Evolutionary conservation across 2,329 filamentous ascomycete species (phyloP), one percentile per base, ranked within the genome.

Genomic region (Hymenotorrendiella dingleyae): DNA sequence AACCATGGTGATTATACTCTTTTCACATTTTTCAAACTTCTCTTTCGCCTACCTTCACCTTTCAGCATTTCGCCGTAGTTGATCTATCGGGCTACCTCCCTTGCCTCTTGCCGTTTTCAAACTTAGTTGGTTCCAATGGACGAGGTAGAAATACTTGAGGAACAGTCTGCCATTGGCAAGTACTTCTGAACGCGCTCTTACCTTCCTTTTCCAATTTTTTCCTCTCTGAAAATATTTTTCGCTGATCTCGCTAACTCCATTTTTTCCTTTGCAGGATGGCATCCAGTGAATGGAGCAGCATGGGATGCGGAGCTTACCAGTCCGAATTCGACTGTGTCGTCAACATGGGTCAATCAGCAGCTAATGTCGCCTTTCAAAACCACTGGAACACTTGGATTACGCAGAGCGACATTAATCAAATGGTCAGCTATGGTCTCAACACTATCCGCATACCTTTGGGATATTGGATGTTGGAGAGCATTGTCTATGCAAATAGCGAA

Each of bases 391-490:
- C 62, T 0, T 74, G 68, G 68, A 68, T 72, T 42, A 72, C 65
- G 2, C 50, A 68, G 42, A 52, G 58, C 11, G 71, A 74, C 52
- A 64, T 74, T 41, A 45, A 54, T 5, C 50, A 65, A 45, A 74
- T 74, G 61, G 52, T 57, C 11, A 61, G 55, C 28, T 68, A 64
- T 39, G 70, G 70, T 0, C 49, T 74, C 19, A 73, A 74, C 45
- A 70, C 69, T 1, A 62, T 73, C 29, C 61, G 70, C 8, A 68
- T 74, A 17, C 71, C 70, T 0, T 63, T 74, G 1, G 71, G 71
- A 4, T 74, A 70, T 52, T 74, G 71, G 71, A 65, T 74, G 42
- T 57, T 64, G 16, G 71, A 74, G 50, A 62, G 64, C 38, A 49
- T 70, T 6, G 67, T 73, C 11, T 63, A 68, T 34, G 27, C 45